Evolutionary conservation across 2,329 filamentous ascomycete genomes (phyloP).

Genomic region (Exophiala calicioides): DNA sequence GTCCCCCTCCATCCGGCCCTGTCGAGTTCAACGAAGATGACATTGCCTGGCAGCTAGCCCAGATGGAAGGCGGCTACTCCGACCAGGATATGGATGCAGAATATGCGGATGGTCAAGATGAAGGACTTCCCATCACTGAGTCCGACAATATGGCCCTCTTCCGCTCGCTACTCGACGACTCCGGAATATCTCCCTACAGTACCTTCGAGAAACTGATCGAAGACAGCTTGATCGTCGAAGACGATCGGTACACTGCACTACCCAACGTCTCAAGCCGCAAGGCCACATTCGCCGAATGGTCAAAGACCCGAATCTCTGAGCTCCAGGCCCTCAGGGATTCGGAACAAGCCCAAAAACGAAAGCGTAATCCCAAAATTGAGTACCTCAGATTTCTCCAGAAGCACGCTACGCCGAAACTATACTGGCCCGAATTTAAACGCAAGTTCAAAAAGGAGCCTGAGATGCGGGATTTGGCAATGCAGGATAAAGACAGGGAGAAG

Average conservation of each 20-base stretch:
- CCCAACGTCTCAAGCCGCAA: conserved; percentile 77
- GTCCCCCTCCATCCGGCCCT: conserved; percentile 49
- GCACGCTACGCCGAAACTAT: conserved; percentile 84
- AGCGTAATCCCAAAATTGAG: conserved; percentile 70
- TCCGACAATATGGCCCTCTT: conserved; percentile 78
- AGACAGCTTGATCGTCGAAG: conserved; percentile 77
- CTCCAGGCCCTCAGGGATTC: conserved; percentile 69
- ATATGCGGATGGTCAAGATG: conserved; percentile 64
- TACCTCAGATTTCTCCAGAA: conserved; percentile 81
- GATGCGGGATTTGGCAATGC: conserved; percentile 58
- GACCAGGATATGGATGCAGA: conserved; percentile 69
- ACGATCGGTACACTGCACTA: conserved; percentile 82
- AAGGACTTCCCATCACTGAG: conserved; percentile 68
- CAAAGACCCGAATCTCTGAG: conserved; percentile 70
- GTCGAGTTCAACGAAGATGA: conserved; percentile 92
- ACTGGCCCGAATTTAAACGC: conserved; percentile 94
- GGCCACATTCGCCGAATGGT: conserved; percentile 84
- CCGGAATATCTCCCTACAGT: conserved; percentile 78
- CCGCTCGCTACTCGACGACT: conserved; percentile 81
- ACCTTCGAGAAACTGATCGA: conserved; percentile 90
- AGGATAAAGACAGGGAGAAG: conserved; percentile 53
- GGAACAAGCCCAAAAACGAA: conserved; percentile 1
- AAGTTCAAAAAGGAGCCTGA: conserved; percentile 80
- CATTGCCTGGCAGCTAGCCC: conserved; percentile 85
- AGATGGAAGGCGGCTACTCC: conserved; percentile 82